Conservation (phyloP, 768 basidiomycete genomes). For the Inosperma sp. region DNA sequence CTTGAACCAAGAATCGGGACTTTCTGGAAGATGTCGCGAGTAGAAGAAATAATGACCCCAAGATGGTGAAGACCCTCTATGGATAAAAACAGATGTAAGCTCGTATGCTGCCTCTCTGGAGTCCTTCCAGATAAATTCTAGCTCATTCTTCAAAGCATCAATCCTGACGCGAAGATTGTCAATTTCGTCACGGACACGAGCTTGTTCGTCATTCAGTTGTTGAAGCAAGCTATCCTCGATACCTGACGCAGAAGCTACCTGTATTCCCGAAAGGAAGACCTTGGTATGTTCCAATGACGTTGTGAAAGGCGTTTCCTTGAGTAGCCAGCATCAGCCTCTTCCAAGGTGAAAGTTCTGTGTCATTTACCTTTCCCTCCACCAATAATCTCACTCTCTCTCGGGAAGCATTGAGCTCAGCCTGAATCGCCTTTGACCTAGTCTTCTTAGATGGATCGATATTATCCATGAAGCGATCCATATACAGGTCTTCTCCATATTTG, state of each 20-base stretch:
- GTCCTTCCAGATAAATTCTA: conserved; percentile 74
- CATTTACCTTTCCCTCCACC: conserved; percentile 64
- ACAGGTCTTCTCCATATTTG: conserved; percentile 80
- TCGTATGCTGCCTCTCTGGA: conserved; percentile 72
- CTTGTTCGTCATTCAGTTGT: conserved; percentile 51
- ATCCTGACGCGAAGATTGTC: conserved; percentile 48
- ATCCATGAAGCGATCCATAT: conserved; percentile 90
- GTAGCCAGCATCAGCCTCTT: conserved; percentile 7
- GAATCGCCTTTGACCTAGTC: conserved; percentile 62
- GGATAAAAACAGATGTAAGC: conserved; percentile 91
- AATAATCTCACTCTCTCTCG: conserved; percentile 67
- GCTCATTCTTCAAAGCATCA: conserved; percentile 53
- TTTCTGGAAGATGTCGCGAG: conserved; percentile 76
- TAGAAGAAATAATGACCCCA: conserved; percentile 98
- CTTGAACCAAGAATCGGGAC: conserved; percentile 89
- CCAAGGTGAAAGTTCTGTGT: background rate
- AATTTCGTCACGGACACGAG: conserved; percentile 50
- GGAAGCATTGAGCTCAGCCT: conserved; percentile 55
- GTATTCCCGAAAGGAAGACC: conserved; percentile 53
- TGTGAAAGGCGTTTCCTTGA: conserved; percentile 57
- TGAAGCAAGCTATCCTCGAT: conserved; percentile 56
- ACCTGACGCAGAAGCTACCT: conserved; percentile 40
- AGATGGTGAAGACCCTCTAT: conserved; percentile 81
- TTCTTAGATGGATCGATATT: conserved; percentile 68
- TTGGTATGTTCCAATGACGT: conserved; percentile 51